phyloP scores from a whole-genome alignment of 2,329 filamentous ascomycete species.

The Cryoendolithus antarcticus region DNA sequence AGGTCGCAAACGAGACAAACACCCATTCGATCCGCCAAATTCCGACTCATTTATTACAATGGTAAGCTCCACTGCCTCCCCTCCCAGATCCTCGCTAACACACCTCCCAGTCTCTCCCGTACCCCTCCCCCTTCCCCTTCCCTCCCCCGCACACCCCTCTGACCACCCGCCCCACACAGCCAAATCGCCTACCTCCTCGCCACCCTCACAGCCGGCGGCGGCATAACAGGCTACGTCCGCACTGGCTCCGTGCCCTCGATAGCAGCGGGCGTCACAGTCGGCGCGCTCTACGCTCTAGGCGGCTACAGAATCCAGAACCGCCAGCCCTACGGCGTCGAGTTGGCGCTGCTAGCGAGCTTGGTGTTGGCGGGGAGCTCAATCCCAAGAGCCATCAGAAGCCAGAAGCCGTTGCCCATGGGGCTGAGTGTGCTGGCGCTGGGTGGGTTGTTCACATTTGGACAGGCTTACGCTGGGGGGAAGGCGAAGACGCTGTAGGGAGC shows the following conservation, averaged over 20 bases:
- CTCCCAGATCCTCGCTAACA: too few relatives aligned
- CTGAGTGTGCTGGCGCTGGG: slow-evolving; percentile 69
- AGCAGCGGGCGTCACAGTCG: slow-evolving; percentile 72
- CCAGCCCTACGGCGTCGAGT: slow-evolving; percentile 71
- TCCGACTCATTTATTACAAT: too few relatives aligned
- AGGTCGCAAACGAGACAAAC: too few relatives aligned
- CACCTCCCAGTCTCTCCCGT: too few relatives aligned
- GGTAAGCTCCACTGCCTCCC: too few relatives aligned
- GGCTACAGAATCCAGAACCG: slow-evolving; percentile 66
- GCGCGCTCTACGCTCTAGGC: slow-evolving; percentile 64
- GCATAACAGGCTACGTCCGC: slow-evolving; percentile 72
- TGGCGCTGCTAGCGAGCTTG: slow-evolving; percentile 78
- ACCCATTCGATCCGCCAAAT: too few relatives aligned
- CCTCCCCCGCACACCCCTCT: background rate
- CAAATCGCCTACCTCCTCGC: slow-evolving; percentile 65
- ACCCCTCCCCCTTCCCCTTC: slow-evolving; percentile 1
- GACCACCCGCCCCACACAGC: slow-evolving; percentile 2
- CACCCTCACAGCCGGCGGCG: slow-evolving; percentile 71
- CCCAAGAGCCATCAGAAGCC: slow-evolving; percentile 69
- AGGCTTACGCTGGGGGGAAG: slow-evolving; percentile 39
- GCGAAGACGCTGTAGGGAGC: slow-evolving; percentile 3
- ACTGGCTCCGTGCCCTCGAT: slow-evolving; percentile 81
- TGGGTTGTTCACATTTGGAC: slow-evolving; percentile 69
- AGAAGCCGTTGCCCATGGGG: slow-evolving; percentile 72
- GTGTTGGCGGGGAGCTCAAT: slow-evolving; percentile 74